Base-by-base conservation (phyloP, 768 basidiomycete species). In the Amanita jacksonii region DNA sequence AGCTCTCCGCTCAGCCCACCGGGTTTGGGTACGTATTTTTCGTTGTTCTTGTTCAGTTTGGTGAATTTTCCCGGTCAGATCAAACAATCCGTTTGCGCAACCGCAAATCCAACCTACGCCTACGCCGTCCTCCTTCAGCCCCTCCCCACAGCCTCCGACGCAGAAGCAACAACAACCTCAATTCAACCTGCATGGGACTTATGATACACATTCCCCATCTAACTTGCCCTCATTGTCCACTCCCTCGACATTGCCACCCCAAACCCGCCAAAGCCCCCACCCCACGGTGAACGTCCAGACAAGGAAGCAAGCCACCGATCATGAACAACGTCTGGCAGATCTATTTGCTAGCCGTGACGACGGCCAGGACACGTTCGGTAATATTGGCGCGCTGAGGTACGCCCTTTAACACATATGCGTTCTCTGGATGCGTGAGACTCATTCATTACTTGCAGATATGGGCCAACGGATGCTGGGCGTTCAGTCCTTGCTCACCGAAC, bases 321-420 rank as follows among this genome's bases (percentile, higher is more conserved):
- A 94, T 59, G 78, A 85, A 49, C 75, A 89, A 10, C 74, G 81
- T 28, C 74, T 99, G 42, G 92, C 93, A 2, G 68, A 62, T 42
- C 62, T 97, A 53, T 80, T 97, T 50, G 93, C 88, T 5, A 88
- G 86, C 55, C 72, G 83, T 40, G 93, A 96, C 45, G 91, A 88
- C 53, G 94, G 96, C 1, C 69, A 85, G 58, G 96, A 99, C 63
- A 94, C 94, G 42, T 98, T 97, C 57, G 94, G 94, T 40, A 99
- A 98, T 59, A 54, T 78, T 24, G 94, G 94, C 15, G 49, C 68
- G 41, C 58, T 94, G 49, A 76, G 92, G 70, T 79, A 42, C 49
- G 70, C 64, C 49, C 54, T 23, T n/a, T n/a, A n/a, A n/a, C n/a
- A n/a, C n/a, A n/a, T n/a, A n/a, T n/a, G n/a, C n/a, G n/a, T n/a